Evolutionary conservation across 306 rosid species (phyloP).

Genomic region (Acacia acuminata): DNA sequence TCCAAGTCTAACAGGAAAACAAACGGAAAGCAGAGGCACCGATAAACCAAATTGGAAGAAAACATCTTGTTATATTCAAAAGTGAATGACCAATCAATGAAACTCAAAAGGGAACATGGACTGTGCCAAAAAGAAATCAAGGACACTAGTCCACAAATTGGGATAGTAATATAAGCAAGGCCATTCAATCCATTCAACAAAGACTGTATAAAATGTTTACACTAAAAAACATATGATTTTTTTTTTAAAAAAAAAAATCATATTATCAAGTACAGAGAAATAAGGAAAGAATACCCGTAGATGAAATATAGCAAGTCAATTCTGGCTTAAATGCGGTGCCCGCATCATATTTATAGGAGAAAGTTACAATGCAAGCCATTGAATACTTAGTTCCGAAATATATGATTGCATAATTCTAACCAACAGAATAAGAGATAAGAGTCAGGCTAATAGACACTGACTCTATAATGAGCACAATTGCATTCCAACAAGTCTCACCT

Average conservation of each 20-base stretch:
- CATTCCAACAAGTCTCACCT: slow-evolving; percentile 47
- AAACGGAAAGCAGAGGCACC: background rate
- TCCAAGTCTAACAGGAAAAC: background rate
- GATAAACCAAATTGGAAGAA: background rate
- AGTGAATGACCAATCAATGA: background rate
- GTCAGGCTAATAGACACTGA: background rate
- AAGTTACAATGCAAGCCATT: background rate
- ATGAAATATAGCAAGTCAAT: background rate
- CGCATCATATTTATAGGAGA: background rate
- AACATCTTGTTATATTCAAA: background rate
- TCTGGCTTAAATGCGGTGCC: background rate
- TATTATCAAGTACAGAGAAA: background rate
- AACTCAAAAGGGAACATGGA: background rate
- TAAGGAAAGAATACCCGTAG: background rate
- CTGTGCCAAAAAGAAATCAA: background rate
- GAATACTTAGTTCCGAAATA: background rate
- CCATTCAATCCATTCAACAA: slow-evolving; percentile 1
- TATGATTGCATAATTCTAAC: background rate
- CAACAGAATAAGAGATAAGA: background rate
- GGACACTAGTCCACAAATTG: background rate
- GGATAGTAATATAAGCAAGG: background rate
- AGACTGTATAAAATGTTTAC: background rate
- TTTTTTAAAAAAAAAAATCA: background rate
- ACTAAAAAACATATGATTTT: background rate
- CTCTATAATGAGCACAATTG: background rate